Evolutionary conservation across 768 basidiomycete genomes (phyloP), one percentile per base, ranked within the genome.

Genomic region (Leccinum uliginosum): DNA sequence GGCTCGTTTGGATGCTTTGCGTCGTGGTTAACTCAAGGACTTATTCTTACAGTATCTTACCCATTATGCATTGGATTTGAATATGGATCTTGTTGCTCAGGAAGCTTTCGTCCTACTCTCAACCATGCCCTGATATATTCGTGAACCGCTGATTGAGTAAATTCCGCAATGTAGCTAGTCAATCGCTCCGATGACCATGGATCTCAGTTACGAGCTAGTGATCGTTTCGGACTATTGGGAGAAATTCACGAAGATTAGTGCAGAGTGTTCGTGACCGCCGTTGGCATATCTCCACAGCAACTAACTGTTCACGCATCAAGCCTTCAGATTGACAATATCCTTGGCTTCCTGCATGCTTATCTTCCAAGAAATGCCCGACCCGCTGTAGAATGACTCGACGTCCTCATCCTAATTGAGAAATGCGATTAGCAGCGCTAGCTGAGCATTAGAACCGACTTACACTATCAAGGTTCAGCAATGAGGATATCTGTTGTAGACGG

Each of bases 321-420:
- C 62, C 63, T 83, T 85, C 54, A 93, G 75, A 40, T 74, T 81
- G 43, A 83, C 82, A 53, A 92, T 80, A 35, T 81, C 75, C 55
- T 83, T 83, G 49, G 90, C 92, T 62, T 96, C 93, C 56, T 85
- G 82, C 60, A 83, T 77, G 60, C 80, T 87, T 54, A 95, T 68
- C 65, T 87, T 88, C 93, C 93, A 96, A 12, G 85, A 81, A 60
- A 97, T 93, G 19, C 95, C 95, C 3, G 93, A 95, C 52, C 89
- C 84, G 61, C 89, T 91, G 72, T 93, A 98, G 70, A 98, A 97
- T 53, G 95, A 92, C 61, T 95, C 90, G 5, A 94, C 86, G 63
- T 94, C 92, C 71, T 97, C 95, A 62, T 96, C 94, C 93, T 94
- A 63, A 35, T 47, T 44, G 19, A n/a, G n/a, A 26, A 30, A 15